Evolutionary conservation across 306 rosid species (phyloP).

Genomic region (Alnus glutinosa): DNA sequence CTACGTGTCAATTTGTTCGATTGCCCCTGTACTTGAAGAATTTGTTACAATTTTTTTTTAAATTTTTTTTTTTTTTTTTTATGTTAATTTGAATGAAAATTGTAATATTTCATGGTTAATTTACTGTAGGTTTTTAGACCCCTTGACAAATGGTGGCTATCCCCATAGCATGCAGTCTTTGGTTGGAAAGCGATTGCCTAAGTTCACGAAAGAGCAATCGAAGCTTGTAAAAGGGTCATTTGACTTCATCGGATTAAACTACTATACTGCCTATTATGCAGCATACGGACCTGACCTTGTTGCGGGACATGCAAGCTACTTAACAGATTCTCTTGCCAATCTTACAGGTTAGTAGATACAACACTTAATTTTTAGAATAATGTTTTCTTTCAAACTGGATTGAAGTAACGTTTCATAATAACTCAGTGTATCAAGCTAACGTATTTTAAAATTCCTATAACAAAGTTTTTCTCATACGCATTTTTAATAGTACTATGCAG

Average conservation of each 20-base stretch:
- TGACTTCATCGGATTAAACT: constrained; percentile 67
- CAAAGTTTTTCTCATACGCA: no score
- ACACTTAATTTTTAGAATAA: neutral
- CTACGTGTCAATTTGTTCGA: no score
- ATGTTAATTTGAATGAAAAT: no score
- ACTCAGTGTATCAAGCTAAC: no score
- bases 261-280: constrained; percentile 54
- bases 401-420: no score
- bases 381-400: no score
- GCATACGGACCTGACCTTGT: constrained; percentile 26
- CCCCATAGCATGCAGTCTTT: constrained; percentile 47
- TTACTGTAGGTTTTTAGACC: constrained; percentile 57
- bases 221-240: constrained; percentile 50
- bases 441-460: no score
- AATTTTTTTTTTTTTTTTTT: no score
- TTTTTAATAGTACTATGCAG: no score
- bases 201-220: constrained; percentile 42
- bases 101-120: neutral
- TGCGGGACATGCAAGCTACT: constrained; percentile 15
- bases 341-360: constrained; percentile 29
- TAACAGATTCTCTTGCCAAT: constrained; percentile 39
- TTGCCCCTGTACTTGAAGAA: no score
- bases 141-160: constrained; percentile 54
- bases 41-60: no score
- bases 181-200: constrained; percentile 51